These are phyloP conservation scores for Verticillium klebahnii DNA, from an alignment of 2,329 filamentous ascomycete genomes.

Conservation along the genomic window DNA sequence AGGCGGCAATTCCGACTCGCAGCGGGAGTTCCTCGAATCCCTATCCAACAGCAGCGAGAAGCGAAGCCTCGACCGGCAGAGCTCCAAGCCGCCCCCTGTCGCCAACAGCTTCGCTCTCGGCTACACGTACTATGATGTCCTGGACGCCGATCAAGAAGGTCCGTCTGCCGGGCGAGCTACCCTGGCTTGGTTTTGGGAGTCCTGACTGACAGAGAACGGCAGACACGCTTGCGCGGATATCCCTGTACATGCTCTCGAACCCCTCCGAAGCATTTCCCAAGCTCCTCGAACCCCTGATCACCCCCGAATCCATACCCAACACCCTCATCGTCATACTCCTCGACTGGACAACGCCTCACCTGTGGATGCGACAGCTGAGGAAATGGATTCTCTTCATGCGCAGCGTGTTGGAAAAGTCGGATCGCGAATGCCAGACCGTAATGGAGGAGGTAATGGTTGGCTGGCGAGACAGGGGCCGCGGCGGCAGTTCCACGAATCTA, in stretches of 20 bases:
- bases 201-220: background rate
- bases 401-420: slow-evolving; percentile 68
- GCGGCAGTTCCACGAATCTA: slow-evolving; percentile 55
- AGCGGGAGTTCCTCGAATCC: slow-evolving; percentile 76
- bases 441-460: slow-evolving; percentile 82
- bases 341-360: slow-evolving; percentile 92
- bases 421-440: slow-evolving; percentile 70
- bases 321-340: slow-evolving; percentile 87
- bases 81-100: slow-evolving; percentile 64
- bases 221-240: slow-evolving; percentile 89
- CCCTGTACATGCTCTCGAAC: slow-evolving; percentile 81
- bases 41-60: slow-evolving; percentile 50
- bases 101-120: slow-evolving; percentile 90
- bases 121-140: slow-evolving; percentile 92
- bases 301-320: slow-evolving; percentile 76
- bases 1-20: slow-evolving; percentile 76
- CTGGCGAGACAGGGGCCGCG: slow-evolving; percentile 73
- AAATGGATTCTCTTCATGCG: slow-evolving; percentile 85
- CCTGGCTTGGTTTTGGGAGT: background rate
- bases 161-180: slow-evolving; percentile 15
- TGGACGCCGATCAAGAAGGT: slow-evolving; percentile 93
- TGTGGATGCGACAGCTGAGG: slow-evolving; percentile 83
- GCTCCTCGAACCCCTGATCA: slow-evolving; percentile 79
- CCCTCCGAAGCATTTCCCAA: slow-evolving; percentile 79
- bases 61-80: slow-evolving; percentile 50